Conservation (phyloP, 2,329 filamentous ascomycete genomes). For the Colletotrichum coccodes region DNA sequence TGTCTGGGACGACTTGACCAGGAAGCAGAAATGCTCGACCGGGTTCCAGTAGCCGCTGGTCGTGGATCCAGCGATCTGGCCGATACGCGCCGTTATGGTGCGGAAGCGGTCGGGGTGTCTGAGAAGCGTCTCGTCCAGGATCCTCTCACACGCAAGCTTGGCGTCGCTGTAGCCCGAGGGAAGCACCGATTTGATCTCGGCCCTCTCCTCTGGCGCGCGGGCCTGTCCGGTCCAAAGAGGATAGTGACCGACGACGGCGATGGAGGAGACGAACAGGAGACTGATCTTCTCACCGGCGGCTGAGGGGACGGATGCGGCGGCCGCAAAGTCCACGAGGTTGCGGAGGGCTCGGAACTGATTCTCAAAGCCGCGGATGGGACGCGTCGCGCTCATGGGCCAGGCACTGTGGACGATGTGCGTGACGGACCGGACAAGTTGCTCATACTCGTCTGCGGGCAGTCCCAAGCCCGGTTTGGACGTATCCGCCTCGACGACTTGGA, state of each 20-base stretch:
- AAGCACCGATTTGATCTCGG: too few species aligned
- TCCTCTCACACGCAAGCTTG: slow-evolving; percentile 60
- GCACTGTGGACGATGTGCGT: background rate
- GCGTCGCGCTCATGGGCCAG: background rate
- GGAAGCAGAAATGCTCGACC: background rate
- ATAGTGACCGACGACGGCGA: background rate
- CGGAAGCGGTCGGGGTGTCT: slow-evolving; percentile 53
- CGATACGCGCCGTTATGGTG: slow-evolving; percentile 55
- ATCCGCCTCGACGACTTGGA: too few species aligned
- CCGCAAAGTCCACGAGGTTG: background rate
- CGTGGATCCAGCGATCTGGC: slow-evolving; percentile 63
- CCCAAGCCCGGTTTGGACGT: too few species aligned
- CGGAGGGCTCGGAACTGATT: background rate
- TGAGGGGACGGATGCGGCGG: background rate
- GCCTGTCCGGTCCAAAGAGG: too few species aligned
- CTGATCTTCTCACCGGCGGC: background rate
- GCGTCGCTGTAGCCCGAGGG: slow-evolving; percentile 66
- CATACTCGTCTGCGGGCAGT: too few species aligned
- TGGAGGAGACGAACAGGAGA: background rate
- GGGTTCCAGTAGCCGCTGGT: slow-evolving; percentile 65
- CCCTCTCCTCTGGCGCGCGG: too few species aligned
- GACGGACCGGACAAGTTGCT: background rate
- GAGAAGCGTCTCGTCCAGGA: slow-evolving; percentile 60
- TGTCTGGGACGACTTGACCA: background rate
- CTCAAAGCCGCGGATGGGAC: background rate